Evolutionary conservation across 2,329 filamentous ascomycete genomes (phyloP).

Genomic region (Beauveria sp.): DNA sequence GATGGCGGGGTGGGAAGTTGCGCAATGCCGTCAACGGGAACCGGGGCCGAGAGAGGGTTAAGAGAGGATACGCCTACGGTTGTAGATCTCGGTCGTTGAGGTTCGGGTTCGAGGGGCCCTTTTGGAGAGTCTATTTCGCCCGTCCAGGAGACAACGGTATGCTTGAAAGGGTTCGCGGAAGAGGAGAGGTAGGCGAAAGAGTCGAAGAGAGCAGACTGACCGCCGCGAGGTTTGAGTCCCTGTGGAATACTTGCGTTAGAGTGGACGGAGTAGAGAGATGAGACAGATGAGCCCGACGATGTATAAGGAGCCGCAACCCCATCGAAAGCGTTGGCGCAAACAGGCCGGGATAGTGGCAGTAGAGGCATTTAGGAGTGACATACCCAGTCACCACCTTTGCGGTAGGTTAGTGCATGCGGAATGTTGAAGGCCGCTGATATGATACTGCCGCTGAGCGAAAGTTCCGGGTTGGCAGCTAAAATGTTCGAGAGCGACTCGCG

Average conservation of each 20-base stretch:
- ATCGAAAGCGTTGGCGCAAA: not conserved
- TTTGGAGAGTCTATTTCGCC: constrained; percentile 63
- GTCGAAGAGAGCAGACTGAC: constrained; percentile 87
- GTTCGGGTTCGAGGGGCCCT: constrained; percentile 39
- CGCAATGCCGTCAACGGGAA: constrained; percentile 59
- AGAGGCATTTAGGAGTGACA: constrained; percentile 11
- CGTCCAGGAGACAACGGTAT: constrained; percentile 90
- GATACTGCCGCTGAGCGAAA: constrained; percentile 55
- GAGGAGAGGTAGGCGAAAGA: constrained; percentile 84
- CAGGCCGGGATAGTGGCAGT: not conserved
- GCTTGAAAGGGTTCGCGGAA: constrained; percentile 77
- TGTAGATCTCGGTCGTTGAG: constrained; percentile 35
- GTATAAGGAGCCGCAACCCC: no score
- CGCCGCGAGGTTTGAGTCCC: constrained; percentile 70
- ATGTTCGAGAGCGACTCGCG: constrained; percentile 49
- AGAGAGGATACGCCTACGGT: constrained; percentile 47
- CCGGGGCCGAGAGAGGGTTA: constrained; percentile 71
- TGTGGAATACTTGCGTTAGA: constrained; percentile 25
- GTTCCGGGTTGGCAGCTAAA: constrained; percentile 46
- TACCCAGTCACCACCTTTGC: constrained; percentile 54
- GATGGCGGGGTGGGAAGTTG: constrained; percentile 50
- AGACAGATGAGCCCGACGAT: no score
- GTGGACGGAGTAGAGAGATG: not conserved
- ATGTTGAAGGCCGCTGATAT: constrained; percentile 60
- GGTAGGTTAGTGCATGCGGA: constrained; percentile 52